Evolutionary conservation across 768 basidiomycete species (phyloP), one percentile per base, ranked within the genome.

Genomic region (Flagelloscypha sp.): DNA sequence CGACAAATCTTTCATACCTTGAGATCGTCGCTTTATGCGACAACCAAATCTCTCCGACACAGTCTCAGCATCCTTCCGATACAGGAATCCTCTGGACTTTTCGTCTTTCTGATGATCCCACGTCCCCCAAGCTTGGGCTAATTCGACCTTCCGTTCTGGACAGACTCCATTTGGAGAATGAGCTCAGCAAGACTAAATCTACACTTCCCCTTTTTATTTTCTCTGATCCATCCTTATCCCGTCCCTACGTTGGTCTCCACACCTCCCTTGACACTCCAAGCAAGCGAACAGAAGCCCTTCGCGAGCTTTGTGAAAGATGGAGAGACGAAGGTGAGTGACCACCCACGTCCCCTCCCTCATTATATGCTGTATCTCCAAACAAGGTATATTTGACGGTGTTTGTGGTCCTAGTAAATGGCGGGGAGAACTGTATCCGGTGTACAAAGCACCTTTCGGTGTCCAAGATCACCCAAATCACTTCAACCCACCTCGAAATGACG

Each of bases 341-440:
- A n/a, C n/a, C n/a, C n/a, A n/a, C n/a, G n/a, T n/a, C n/a, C n/a
- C n/a, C n/a, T n/a, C n/a, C n/a, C n/a, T n/a, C n/a, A n/a, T n/a
- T n/a, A n/a, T n/a, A n/a, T n/a, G n/a, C n/a, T n/a, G n/a, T n/a
- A n/a, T n/a, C n/a, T n/a, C n/a, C n/a, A n/a, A n/a, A n/a, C n/a
- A n/a, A n/a, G n/a, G 68, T 6, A 48, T 74, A 19, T 85, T 80
- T 45, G 48, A 68, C 12, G 70, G 77, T 35, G 65, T 78, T 20
- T 82, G 86, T 53, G 81, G 83, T 4, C 76, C 74, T 11, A 65
- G 56, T 44, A 84, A 90, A 37, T 97, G 94, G 93, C 65, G 93
- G 29, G 64, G 70, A 38, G 95, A 99, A 65, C 57, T 75, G 52
- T 98, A 95, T 50, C 69, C 84, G 16, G 61, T 84, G 24, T 88